Evolutionary conservation across 2,329 filamentous ascomycete genomes (phyloP), one percentile per base, ranked within the genome.

Genomic region (Aspergillus clavatus): DNA sequence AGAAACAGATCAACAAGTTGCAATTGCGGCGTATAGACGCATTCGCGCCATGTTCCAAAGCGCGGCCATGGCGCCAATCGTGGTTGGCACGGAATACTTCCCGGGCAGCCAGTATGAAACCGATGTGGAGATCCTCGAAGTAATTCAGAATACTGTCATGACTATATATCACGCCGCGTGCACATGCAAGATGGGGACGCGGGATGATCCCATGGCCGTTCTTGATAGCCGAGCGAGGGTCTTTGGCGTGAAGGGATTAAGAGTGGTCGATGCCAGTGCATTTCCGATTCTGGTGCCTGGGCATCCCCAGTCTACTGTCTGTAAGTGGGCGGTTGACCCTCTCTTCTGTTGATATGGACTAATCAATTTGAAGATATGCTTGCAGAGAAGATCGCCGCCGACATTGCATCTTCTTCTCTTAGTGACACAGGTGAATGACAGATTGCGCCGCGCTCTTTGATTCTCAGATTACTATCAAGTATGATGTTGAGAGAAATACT

Each of bases 1-100:
- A 7, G 64, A 67, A 7, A 59, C 65, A 1, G 76, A 79, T 31
- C 52, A 66, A 19, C 69, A 75, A 11, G 56, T 78, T 3, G 70
- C 68, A 3, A 51, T 79, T 7, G 67, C 69, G 0, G 57, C 63
- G 0, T 72, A 71, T 50, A 70, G 66, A 40, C 69, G 76, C 3
- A 52, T 67, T 0, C 70, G 76, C 0, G 54, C 71, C 10, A 56
- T 67, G 0, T 70, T 63, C 46, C 47, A 50, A 4, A 59, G 55
- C 16, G 38, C 52, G 5, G 63, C 52, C 3, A 59, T 69, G 47
- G 47, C 52, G 8, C 42, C 55, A 2, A 57, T 71, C 14, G 52
- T 60, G 6, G 47, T 63, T 7, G 68, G 67, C 0, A 52, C 59
- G 0, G 71, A 74, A 51, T 54, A 59, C 28, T 61, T 63, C 47